A percentile compares a stretch with the other conserved stretches of the same genome.
phyloP scores from a whole-genome alignment of 805 yeast genomes.

The Cyberlindnera euphorbiae region DNA sequence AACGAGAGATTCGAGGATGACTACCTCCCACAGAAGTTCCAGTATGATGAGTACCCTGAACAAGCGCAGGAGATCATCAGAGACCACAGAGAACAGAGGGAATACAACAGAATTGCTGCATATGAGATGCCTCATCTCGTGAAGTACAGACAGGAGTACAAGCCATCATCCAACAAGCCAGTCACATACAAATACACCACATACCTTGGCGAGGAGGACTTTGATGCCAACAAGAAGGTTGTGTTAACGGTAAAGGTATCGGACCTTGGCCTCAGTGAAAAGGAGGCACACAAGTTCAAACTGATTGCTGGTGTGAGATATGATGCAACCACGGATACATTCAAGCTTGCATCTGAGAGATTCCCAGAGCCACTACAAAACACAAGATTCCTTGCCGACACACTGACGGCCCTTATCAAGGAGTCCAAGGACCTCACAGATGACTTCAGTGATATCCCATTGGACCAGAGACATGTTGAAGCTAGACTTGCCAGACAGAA shows the following conservation, averaged over 20 bases:
- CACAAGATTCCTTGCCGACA: conserved; percentile 64
- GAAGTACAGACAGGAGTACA: conserved; percentile 67
- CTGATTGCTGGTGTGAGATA: conserved; percentile 77
- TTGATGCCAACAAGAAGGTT: conserved; percentile 59
- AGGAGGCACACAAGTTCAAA: conserved; percentile 67
- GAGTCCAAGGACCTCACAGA: conserved; percentile 65
- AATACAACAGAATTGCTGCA: conserved; percentile 78
- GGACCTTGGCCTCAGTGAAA: conserved; percentile 47
- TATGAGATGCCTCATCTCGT: conserved; percentile 86
- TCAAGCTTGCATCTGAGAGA: conserved; percentile 61
- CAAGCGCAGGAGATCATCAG: conserved; percentile 67
- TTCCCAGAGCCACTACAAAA: conserved; percentile 83
- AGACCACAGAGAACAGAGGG: conserved; percentile 69
- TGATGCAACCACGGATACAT: conserved; percentile 50
- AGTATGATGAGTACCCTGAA: conserved; percentile 62
- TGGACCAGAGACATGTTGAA: conserved; percentile 67
- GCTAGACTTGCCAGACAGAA: conserved; percentile 38
- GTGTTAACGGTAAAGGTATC: conserved; percentile 48
- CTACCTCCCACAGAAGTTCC: conserved; percentile 38
- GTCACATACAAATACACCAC: conserved; percentile 67
- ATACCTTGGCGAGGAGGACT: conserved; percentile 63
- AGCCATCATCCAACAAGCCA: conserved; percentile 44
- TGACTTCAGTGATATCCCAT: conserved; percentile 70
- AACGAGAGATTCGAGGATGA: conserved; percentile 32
- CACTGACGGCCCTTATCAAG: conserved; percentile 52